Conservation (phyloP, 75 land plant species). For the Sequoia sempervirens region DNA sequence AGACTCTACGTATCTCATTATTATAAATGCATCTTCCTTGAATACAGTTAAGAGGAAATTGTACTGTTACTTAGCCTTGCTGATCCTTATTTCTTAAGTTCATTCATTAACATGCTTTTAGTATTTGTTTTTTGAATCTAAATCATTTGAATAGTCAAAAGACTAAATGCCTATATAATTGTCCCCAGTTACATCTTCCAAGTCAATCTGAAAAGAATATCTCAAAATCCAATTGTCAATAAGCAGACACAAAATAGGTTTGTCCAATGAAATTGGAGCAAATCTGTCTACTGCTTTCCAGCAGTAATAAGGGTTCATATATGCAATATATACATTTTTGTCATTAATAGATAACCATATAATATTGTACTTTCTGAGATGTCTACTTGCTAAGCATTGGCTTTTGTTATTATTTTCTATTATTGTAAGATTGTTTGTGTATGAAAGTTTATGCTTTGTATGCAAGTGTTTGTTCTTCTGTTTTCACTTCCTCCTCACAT, state of each 20-base stretch:
- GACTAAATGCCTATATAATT: background rate
- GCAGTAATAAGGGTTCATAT: background rate
- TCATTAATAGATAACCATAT: background rate
- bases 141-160: background rate
- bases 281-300: background rate
- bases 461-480: background rate
- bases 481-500: background rate
- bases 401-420: background rate
- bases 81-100: background rate
- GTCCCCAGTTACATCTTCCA: background rate
- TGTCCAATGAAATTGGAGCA: background rate
- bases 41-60: background rate
- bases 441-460: background rate
- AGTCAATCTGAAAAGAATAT: background rate
- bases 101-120: background rate
- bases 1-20: background rate
- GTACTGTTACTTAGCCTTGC: background rate
- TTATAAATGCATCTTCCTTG: background rate
- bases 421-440: background rate
- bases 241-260: background rate
- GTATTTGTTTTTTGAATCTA: background rate
- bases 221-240: background rate
- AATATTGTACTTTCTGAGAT: background rate
- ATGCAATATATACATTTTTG: background rate
- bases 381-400: background rate